phyloP scores from a whole-genome alignment of 495 filamentous ascomycete species.

The Evernia prunastri region DNA sequence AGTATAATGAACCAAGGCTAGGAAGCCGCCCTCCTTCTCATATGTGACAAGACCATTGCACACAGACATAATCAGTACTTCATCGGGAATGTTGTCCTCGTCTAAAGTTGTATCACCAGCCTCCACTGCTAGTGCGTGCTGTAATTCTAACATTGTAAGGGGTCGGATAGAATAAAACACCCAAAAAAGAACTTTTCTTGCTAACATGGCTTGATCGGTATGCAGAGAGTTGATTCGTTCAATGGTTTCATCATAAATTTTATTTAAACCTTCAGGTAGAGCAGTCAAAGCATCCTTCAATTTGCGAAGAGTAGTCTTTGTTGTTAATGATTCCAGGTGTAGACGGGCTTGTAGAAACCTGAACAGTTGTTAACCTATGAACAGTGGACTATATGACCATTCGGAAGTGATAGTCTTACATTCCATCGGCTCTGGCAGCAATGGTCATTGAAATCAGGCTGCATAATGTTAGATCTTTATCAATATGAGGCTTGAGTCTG shows the following conservation, averaged over 20 bases:
- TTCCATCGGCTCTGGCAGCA: conserved; percentile 19
- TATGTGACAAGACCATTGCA: conserved; percentile 27
- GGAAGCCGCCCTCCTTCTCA: conserved; percentile 7
- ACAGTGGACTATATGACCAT: neutral
- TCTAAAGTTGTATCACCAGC: conserved; percentile 18
- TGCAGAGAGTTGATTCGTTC: conserved; percentile 19
- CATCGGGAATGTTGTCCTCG: conserved; percentile 18
- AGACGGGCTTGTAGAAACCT: conserved; percentile 28
- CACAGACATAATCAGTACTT: conserved; percentile 15
- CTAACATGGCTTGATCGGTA: conserved; percentile 3
- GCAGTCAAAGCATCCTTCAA: conserved; percentile 18
- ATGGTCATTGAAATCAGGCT: conserved; percentile 13
- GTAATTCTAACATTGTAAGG: conserved; percentile 21
- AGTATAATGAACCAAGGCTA: conserved; percentile 25
- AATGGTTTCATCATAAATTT: conserved; percentile 25
- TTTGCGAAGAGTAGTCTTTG: conserved; percentile 20
- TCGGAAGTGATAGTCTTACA: conserved; percentile 17
- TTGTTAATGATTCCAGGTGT: conserved; percentile 25
- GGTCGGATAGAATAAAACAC: conserved; percentile 17
- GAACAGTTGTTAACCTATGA: neutral
- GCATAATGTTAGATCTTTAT: conserved; percentile 7
- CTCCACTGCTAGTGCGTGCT: conserved; percentile 27
- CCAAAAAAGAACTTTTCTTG: conserved; percentile 23
- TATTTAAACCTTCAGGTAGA: conserved; percentile 22
- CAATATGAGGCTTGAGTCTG: conserved; percentile 4